Conservation (phyloP, 331 rosid species). For the Malus hybrid region DNA sequence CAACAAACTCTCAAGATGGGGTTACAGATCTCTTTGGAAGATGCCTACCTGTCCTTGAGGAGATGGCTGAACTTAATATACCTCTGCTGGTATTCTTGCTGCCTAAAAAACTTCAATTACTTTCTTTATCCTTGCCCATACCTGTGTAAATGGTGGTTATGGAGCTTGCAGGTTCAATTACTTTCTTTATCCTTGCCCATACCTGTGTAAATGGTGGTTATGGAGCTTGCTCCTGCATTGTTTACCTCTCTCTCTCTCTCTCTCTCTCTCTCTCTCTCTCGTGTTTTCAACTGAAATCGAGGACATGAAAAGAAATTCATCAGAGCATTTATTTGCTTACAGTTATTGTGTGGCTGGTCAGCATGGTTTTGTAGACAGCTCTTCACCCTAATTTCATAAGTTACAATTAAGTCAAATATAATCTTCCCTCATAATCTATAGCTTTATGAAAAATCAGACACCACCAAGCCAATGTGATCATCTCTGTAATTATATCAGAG, state of each 20-base stretch:
- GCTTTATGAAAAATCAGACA: no score
- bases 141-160: neutral
- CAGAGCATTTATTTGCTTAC: neutral
- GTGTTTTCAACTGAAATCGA: neutral
- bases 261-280: neutral
- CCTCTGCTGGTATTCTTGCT: conserved; percentile 61
- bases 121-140: neutral
- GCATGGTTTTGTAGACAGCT: neutral
- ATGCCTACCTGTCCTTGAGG: conserved; percentile 76
- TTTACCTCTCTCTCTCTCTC: no score
- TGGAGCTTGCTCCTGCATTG: neutral
- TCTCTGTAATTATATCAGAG: neutral
- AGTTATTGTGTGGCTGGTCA: neutral
- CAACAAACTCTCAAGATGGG: conserved; percentile 93
- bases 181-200: neutral
- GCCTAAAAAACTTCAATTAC: neutral
- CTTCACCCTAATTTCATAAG: neutral
- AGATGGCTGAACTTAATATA: conserved; percentile 69
- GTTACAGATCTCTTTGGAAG: conserved; percentile 78
- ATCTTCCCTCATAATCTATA: neutral
- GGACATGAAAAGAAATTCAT: neutral
- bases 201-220: no score
- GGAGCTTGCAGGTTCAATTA: no score
- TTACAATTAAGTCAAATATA: neutral
- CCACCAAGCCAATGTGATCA: no score